A percentile compares a stretch with the other conserved stretches of the same genome.
phyloP scores from a whole-genome alignment of 1,139 yeast species.

The Saccharomyces hybrid region DNA sequence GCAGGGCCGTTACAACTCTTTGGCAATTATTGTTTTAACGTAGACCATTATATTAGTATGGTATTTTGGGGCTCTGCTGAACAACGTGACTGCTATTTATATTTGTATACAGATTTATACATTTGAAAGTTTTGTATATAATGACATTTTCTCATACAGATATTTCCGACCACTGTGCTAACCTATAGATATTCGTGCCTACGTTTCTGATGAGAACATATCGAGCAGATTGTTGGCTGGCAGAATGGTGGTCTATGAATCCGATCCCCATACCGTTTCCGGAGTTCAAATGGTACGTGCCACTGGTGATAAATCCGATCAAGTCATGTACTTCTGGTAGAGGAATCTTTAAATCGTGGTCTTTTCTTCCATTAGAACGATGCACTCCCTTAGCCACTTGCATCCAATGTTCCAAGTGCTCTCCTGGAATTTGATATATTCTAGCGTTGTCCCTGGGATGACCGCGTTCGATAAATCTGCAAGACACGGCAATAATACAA shows the following conservation, averaged over 20 bases:
- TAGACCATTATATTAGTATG: no score
- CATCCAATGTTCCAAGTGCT: constrained; percentile 30
- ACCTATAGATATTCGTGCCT: constrained; percentile 38
- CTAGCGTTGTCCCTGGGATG: constrained; percentile 62
- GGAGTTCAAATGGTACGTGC: constrained; percentile 53
- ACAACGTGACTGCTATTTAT: no score
- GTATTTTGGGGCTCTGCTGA: no score
- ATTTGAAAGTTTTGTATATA: background rate
- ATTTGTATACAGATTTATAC: no score
- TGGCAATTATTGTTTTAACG: no score
- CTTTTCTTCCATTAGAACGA: constrained; percentile 25
- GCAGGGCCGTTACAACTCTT: no score
- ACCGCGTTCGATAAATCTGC: constrained; percentile 39
- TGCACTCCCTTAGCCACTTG: constrained; percentile 14
- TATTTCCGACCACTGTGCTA: constrained; percentile 31
- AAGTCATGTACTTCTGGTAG: constrained; percentile 36
- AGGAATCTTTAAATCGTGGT: constrained; percentile 21
- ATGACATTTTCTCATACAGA: constrained; percentile 5
- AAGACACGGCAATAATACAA: constrained; percentile 9
- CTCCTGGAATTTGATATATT: constrained; percentile 46
- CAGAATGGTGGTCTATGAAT: constrained; percentile 36
- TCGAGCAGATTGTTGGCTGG: constrained; percentile 6
- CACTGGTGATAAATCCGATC: constrained; percentile 76
- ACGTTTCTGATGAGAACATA: constrained; percentile 44
- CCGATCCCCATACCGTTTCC: constrained; percentile 72